phyloP scores from a whole-genome alignment of 129 eudicot species.

The Escallonia rubra region DNA sequence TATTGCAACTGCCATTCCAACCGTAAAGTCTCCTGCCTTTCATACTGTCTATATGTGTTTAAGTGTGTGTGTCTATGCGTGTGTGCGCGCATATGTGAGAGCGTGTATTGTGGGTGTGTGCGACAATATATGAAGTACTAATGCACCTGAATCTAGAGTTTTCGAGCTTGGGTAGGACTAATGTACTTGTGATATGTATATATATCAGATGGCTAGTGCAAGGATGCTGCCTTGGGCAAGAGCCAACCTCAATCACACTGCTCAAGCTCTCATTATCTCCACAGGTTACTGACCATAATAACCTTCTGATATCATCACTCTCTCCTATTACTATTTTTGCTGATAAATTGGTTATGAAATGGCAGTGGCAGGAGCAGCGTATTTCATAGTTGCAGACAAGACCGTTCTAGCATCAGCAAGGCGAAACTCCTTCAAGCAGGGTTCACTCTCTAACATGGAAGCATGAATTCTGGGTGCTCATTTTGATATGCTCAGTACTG shows the following conservation, averaged over 20 bases:
- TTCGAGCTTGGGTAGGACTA: neutral
- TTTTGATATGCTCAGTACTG: neutral
- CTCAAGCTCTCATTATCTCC: slow-evolving; percentile 90
- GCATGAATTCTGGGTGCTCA: neutral
- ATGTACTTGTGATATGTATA: neutral
- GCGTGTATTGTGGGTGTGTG: too few species aligned
- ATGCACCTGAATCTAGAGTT: neutral
- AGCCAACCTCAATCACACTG: slow-evolving; percentile 81
- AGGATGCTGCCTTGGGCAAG: slow-evolving; percentile 93
- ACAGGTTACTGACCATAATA: slow-evolving; percentile 35
- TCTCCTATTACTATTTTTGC: neutral
- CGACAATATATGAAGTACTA: too few species aligned
- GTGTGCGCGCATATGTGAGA: too few species aligned
- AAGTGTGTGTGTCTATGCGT: too few species aligned
- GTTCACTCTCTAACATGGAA: neutral
- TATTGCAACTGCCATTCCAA: slow-evolving; percentile 90
- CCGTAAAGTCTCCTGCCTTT: slow-evolving; percentile 33
- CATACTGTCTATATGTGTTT: too few species aligned
- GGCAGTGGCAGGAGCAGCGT: slow-evolving; percentile 89
- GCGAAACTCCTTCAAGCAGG: slow-evolving; percentile 59
- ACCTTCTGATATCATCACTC: neutral
- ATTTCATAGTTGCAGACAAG: slow-evolving; percentile 90
- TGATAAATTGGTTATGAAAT: neutral
- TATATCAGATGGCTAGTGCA: slow-evolving; percentile 69
- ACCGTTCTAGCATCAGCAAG: slow-evolving; percentile 70